Percentiles rank a stretch among this genome's conserved stretches.
Evolutionary conservation across 345 rosid genomes (phyloP).

Genomic region (Ailanthus altissimus): DNA sequence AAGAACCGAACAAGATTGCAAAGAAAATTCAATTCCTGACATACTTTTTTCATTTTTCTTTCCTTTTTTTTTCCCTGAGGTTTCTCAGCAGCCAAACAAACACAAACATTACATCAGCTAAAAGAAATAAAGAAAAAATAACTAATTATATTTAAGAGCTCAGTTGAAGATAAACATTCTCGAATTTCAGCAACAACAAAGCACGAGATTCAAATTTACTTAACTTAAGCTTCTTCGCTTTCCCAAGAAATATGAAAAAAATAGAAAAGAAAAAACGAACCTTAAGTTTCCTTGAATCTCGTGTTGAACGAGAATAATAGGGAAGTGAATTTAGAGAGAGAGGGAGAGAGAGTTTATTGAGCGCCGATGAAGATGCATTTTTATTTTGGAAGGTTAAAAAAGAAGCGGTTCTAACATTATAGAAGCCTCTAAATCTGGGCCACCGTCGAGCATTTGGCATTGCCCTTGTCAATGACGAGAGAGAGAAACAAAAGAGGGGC

Average conservation of each 20-base stretch:
- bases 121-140: too few species aligned
- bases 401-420: constrained; percentile 15
- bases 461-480: neutral
- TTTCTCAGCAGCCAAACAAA: constrained; percentile 16
- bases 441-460: constrained; percentile 15
- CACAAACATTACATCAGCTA: neutral
- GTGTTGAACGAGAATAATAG: neutral
- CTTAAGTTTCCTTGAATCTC: constrained; percentile 22
- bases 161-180: constrained; percentile 11
- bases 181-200: neutral
- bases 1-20: neutral
- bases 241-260: neutral
- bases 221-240: neutral
- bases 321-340: neutral
- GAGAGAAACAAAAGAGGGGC: neutral
- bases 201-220: constrained; percentile 6
- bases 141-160: neutral
- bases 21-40: neutral
- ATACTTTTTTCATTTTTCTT: neutral
- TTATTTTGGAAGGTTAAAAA: neutral
- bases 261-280: constrained; percentile 8
- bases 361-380: constrained; percentile 11
- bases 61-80: neutral
- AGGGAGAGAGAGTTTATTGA: neutral
- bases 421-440: constrained; percentile 36